These are phyloP conservation scores for Sinapis alba DNA, from an alignment of 441 rosid genomes.

Conservation along the genomic window DNA sequence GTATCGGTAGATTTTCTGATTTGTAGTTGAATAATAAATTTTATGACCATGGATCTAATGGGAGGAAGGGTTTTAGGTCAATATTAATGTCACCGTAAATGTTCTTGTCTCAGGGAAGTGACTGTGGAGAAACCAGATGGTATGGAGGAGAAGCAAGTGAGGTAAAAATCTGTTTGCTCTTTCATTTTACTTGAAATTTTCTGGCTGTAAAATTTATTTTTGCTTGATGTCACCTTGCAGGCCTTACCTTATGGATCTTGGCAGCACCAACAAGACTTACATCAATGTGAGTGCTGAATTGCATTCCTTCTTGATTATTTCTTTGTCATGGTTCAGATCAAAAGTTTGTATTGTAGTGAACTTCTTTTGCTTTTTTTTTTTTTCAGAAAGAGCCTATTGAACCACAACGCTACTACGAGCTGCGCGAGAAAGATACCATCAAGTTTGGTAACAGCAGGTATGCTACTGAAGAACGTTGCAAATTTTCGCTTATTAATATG, in stretches of 20 bases:
- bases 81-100: conserved; percentile 16
- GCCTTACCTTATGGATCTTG: conserved; percentile 97
- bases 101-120: conserved; percentile 60
- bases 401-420: conserved; percentile 92
- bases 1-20: conserved; percentile 55
- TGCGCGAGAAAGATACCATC: conserved; percentile 85
- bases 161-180: conserved; percentile 44
- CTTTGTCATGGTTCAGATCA: conserved; percentile 13
- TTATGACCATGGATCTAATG: background rate
- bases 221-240: conserved; percentile 39
- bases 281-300: conserved; percentile 65
- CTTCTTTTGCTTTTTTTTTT: conserved; percentile 12
- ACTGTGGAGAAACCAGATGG: conserved; percentile 84
- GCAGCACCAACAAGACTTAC: conserved; percentile 89
- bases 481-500: background rate
- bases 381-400: conserved; percentile 83
- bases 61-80: background rate
- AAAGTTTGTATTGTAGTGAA: background rate
- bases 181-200: background rate
- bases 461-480: conserved; percentile 19
- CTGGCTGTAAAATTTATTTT: conserved; percentile 1
- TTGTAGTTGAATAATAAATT: background rate
- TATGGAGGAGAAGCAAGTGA: conserved; percentile 58
- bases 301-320: conserved; percentile 2
- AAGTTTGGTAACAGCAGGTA: conserved; percentile 97